phyloP scores from a whole-genome alignment of 306 rosid genomes.

The Pyrus betulifolia region DNA sequence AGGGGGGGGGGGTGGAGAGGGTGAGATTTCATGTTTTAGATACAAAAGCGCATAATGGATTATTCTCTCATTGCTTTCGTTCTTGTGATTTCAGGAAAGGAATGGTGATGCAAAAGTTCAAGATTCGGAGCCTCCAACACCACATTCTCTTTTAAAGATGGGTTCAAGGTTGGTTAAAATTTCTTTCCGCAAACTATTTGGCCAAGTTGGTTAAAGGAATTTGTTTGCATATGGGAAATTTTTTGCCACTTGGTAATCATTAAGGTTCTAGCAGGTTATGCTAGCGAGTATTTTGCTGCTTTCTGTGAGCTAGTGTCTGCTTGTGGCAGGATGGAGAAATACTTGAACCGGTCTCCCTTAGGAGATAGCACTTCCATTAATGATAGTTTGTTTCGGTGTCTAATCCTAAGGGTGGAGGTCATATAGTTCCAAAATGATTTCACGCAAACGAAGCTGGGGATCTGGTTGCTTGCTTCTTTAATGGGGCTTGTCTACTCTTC shows the following conservation, averaged over 20 bases:
- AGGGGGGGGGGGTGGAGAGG: too few species aligned
- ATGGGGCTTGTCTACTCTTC: not conserved
- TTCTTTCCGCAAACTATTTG: constrained; percentile 11
- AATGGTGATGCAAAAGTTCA: constrained; percentile 63
- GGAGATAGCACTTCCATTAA: not conserved
- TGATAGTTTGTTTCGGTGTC: not conserved
- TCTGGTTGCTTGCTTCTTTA: not conserved
- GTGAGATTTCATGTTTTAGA: too few species aligned
- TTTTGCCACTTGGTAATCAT: constrained; percentile 14
- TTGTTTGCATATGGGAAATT: not conserved
- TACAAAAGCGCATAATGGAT: not conserved
- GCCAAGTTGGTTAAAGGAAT: not conserved
- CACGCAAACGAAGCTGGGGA: not conserved
- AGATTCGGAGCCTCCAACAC: constrained; percentile 92
- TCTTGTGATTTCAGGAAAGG: constrained; percentile 60
- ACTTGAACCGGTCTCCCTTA: not conserved
- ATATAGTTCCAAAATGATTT: not conserved
- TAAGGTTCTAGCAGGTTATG: constrained; percentile 10
- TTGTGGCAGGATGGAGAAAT: constrained; percentile 4
- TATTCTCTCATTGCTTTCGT: constrained; percentile 12
- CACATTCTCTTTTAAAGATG: constrained; percentile 75
- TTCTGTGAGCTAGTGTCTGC: constrained; percentile 12
- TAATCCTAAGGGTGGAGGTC: not conserved
- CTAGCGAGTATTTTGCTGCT: not conserved
- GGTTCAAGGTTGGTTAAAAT: constrained; percentile 63